Base-by-base conservation (phyloP, 495 filamentous ascomycete genomes). In the Hyaloscypha bicolor region DNA sequence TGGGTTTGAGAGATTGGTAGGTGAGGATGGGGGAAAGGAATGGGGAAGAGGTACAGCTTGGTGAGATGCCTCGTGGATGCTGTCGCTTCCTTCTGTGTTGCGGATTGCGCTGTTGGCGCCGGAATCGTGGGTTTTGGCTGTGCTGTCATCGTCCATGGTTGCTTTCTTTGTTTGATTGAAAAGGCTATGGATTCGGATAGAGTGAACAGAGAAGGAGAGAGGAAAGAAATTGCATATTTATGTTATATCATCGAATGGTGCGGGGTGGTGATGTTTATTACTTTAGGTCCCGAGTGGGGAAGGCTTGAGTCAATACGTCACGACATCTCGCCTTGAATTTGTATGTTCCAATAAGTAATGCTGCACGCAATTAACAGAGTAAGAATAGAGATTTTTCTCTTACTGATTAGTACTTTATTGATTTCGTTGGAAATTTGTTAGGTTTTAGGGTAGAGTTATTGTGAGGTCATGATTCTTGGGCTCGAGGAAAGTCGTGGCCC, bases 91-190 rank as follows among this genome's bases (percentile, higher is more conserved):
- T 42, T 62, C 59, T 6, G 39, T 37, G 37, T 62, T 62, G 16
- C 59, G 33, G 37, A 62, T 62, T 37, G 59, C 59, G 35, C 33
- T 45, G 22, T 62, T 62, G 6, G 59, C 59, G 35, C 39, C 35
- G 5, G 9, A 2, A 30, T 62, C 59, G 25, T 51, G 29, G 14
- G 59, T 62, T 30, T 30, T 62, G n/a, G 59, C 59, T 42, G 59
- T 22, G 16, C 22, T 6, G 59, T 64, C 51, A 4, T 60, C 59
- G 55, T 76, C 60, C 19, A 73, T 76, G 25, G 8, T 29, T 25
- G 53, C 8, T 21, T 29, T 56, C 9, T 25, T 56, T 56, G 53
- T 56, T 56, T 56, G 42, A 48, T 48, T 16, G 42, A 48, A 8
- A 37, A 12, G 3, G 12, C 1, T 6, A 37, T 8, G 12, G 35